These are phyloP conservation scores for Wickerhamomyces bovis DNA, from an alignment of 805 yeast species.

Conservation along the genomic window DNA sequence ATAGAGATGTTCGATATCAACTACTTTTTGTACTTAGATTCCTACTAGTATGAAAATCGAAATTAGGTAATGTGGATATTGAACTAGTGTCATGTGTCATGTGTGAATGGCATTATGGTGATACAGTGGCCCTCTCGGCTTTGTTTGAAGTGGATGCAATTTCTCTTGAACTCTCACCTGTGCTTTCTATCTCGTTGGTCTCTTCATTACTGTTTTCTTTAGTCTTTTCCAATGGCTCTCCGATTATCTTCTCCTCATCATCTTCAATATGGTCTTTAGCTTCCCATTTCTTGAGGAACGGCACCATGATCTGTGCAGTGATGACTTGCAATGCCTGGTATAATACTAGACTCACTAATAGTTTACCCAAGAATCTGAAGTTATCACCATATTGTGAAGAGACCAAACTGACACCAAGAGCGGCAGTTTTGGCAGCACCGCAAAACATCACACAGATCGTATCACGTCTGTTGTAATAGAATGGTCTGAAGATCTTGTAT, in stretches of 20 bases:
- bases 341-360: conserved; percentile 76
- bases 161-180: neutral
- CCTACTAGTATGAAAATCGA: neutral
- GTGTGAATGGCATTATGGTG: neutral
- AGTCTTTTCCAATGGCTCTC: neutral
- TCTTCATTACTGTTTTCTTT: conserved; percentile 4
- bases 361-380: conserved; percentile 56
- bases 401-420: conserved; percentile 80
- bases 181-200: neutral
- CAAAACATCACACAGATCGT: conserved; percentile 78
- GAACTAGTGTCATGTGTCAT: too few relatives aligned
- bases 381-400: conserved; percentile 70
- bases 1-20: neutral
- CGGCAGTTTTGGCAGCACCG: conserved; percentile 93
- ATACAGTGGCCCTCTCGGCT: neutral
- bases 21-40: neutral
- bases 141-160: neutral
- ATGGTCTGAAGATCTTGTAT: conserved; percentile 43
- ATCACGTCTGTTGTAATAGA: conserved; percentile 64
- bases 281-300: conserved; percentile 64
- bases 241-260: conserved; percentile 14
- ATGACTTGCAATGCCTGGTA: conserved; percentile 86
- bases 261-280: conserved; percentile 16
- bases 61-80: neutral
- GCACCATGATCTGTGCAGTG: conserved; percentile 68